These are phyloP conservation scores for Colletotrichum magnum DNA, from an alignment of 2,329 filamentous ascomycete species.

Conservation along the genomic window DNA sequence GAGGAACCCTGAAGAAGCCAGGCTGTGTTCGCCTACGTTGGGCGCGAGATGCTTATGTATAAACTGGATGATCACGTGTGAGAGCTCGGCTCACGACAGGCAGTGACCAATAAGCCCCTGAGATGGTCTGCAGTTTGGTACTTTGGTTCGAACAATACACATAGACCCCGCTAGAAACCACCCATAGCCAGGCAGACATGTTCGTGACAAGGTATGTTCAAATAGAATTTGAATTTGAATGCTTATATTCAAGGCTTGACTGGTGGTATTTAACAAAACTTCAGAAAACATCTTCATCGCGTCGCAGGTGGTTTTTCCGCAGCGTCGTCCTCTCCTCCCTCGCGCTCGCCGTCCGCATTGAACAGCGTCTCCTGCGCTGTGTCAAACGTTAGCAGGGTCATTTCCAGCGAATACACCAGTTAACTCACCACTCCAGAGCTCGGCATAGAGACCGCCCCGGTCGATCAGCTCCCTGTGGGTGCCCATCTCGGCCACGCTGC, in stretches of 20 bases:
- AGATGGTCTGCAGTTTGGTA: too few species aligned
- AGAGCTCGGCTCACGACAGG: too few species aligned
- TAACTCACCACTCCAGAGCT: conserved; percentile 88
- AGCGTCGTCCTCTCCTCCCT: conserved; percentile 55
- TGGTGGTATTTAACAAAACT: conserved; percentile 12
- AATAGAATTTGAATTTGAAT: neutral
- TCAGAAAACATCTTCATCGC: neutral
- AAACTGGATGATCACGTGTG: too few species aligned
- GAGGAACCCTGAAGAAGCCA: too few species aligned
- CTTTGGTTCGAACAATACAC: too few species aligned
- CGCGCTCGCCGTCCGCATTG: conserved; percentile 60
- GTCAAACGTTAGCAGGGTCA: conserved; percentile 40
- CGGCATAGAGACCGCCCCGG: conserved; percentile 83
- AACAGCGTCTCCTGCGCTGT: conserved; percentile 75
- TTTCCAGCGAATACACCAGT: neutral
- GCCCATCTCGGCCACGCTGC: conserved; percentile 88
- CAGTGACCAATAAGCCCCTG: too few species aligned
- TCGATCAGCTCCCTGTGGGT: conserved; percentile 90
- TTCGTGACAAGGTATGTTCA: neutral
- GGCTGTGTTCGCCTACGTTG: too few species aligned
- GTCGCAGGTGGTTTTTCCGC: conserved; percentile 58
- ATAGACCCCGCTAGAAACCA: too few species aligned
- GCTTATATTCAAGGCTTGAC: neutral
- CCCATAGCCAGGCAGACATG: neutral
- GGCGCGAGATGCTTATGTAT: too few species aligned